A percentile compares a stretch with the other conserved stretches of the same genome.
These are phyloP conservation scores for Apophysomyces variabilis DNA, from an alignment of 371 early-diverging fungal genomes.

Conservation along the genomic window DNA sequence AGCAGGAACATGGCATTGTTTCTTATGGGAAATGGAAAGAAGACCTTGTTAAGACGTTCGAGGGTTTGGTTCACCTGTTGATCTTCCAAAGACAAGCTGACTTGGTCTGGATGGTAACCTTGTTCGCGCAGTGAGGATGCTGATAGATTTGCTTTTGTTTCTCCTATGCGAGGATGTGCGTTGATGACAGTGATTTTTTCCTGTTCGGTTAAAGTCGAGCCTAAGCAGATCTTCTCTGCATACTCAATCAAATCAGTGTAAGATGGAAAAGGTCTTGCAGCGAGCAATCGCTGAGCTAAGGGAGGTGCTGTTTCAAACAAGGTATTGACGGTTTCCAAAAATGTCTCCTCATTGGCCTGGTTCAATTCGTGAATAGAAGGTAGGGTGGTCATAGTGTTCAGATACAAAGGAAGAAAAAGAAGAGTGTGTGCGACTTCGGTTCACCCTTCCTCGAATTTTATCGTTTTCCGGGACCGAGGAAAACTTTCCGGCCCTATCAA, in stretches of 20 bases:
- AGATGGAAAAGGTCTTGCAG: conserved; percentile 68
- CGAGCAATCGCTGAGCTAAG: conserved; percentile 71
- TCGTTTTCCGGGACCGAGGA: no score
- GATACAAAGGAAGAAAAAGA: conserved; percentile 18
- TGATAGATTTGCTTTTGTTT: conserved; percentile 67
- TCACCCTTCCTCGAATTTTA: no score
- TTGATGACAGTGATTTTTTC: conserved; percentile 79
- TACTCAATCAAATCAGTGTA: conserved; percentile 69
- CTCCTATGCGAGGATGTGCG: conserved; percentile 94
- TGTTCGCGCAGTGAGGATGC: conserved; percentile 79
- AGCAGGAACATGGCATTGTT: no score
- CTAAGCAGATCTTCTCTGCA: conserved; percentile 55
- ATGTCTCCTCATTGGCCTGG: conserved; percentile 52
- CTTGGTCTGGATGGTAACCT: conserved; percentile 52
- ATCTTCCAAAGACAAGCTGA: conserved; percentile 38
- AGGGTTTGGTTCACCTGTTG: conserved; percentile 38
- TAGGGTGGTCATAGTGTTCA: conserved; percentile 32
- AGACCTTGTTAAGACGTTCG: conserved; percentile 66
- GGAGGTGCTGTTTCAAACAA: conserved; percentile 91
- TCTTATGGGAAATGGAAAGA: neutral
- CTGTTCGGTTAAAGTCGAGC: conserved; percentile 51
- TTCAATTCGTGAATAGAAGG: conserved; percentile 80
- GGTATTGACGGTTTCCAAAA: conserved; percentile 67
- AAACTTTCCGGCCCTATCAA: no score
- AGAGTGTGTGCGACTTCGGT: no score